Percentiles rank a stretch among this genome's conserved stretches.
These are phyloP conservation scores for Pseudocercospora ulei DNA, from an alignment of 2,329 filamentous ascomycete species.

Conservation along the genomic window DNA sequence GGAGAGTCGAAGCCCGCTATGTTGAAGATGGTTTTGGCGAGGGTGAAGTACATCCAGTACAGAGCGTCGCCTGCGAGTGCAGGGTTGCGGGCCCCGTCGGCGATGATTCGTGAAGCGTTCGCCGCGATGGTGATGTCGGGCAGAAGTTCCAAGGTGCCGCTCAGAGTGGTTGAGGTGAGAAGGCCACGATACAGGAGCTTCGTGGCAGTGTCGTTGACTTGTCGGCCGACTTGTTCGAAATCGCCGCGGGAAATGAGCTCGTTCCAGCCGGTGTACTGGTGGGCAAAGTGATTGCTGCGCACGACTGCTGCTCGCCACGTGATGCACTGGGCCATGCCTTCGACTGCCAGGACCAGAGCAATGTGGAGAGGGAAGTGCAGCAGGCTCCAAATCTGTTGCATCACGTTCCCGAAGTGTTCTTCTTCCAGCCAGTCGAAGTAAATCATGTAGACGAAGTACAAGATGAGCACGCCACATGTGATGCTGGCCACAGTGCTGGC, in stretches of 20 bases:
- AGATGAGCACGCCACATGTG: constrained; percentile 31
- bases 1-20: constrained; percentile 15
- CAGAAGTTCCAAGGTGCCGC: constrained; percentile 12
- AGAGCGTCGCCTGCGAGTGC: constrained; percentile 8
- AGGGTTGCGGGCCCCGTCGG: constrained; percentile 3
- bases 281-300: constrained; percentile 13
- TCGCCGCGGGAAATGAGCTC: constrained; percentile 1
- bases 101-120: constrained; percentile 12
- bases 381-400: constrained; percentile 25
- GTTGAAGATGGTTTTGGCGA: constrained; percentile 17
- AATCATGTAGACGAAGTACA: constrained; percentile 29
- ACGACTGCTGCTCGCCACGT: constrained; percentile 29
- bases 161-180: constrained; percentile 9
- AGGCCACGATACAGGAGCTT: constrained; percentile 15
- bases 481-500: constrained; percentile 32
- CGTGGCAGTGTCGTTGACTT: constrained; percentile 14
- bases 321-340: constrained; percentile 31
- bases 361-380: constrained; percentile 26
- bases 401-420: constrained; percentile 23
- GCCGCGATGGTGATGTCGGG: constrained; percentile 11
- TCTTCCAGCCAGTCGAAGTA: constrained; percentile 25
- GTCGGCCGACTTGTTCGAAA: constrained; percentile 6
- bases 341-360: constrained; percentile 17
- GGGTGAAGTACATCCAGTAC: constrained; percentile 13
- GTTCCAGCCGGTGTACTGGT: constrained; percentile 4